phyloP scores from a whole-genome alignment of 2,329 filamentous ascomycete species.

The Clonostachys byssicola region DNA sequence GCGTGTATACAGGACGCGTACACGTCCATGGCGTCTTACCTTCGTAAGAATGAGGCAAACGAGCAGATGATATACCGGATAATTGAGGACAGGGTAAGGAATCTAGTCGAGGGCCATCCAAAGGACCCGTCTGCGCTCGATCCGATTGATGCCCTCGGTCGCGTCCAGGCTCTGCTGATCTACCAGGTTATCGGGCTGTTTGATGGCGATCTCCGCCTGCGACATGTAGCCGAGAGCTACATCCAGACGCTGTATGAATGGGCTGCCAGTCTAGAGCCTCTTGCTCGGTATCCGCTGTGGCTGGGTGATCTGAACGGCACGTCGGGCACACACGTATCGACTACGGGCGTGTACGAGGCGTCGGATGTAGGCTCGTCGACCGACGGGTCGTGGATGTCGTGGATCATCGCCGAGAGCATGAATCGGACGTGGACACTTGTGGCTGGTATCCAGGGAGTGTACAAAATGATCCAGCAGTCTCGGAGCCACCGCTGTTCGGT shows the following conservation, averaged over 20 bases:
- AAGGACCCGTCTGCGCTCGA: neutral
- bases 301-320: conserved; percentile 4
- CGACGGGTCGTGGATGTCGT: conserved; percentile 15
- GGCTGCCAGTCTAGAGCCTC: conserved; percentile 4
- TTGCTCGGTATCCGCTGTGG: conserved; percentile 1
- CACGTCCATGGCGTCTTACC: conserved; percentile 12
- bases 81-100: conserved; percentile 7
- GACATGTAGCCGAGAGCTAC: conserved; percentile 11
- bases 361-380: neutral
- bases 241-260: conserved; percentile 9
- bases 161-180: conserved; percentile 12
- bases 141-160: conserved; percentile 7
- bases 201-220: conserved; percentile 12
- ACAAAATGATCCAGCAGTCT: conserved; percentile 7
- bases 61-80: conserved; percentile 10
- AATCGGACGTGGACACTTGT: conserved; percentile 18
- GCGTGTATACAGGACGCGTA: conserved; percentile 10
- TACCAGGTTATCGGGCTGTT: conserved; percentile 15
- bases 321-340: neutral
- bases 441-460: conserved; percentile 9
- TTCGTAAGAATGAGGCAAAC: conserved; percentile 12
- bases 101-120: conserved; percentile 1
- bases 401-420: conserved; percentile 21
- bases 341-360: neutral
- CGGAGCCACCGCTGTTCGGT: neutral